Evolutionary conservation across 1,284 basidiomycete species (phyloP).

Genomic region (Ceratobasidium sp.): DNA sequence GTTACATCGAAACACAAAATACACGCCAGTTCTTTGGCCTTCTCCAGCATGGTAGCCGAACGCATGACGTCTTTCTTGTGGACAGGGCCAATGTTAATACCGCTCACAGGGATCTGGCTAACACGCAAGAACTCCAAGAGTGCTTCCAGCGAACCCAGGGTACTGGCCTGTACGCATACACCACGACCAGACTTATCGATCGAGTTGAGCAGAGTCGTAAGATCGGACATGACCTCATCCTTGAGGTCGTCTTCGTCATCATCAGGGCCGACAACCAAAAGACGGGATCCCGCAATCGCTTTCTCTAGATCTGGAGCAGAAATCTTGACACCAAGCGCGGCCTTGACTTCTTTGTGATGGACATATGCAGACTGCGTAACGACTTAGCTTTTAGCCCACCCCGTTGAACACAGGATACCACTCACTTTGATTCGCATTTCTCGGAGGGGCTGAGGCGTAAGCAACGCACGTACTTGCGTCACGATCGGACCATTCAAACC

Average conservation of each 20-base stretch:
- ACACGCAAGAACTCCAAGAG: conserved; percentile 92
- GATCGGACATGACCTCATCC: conserved; percentile 62
- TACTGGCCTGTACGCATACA: conserved; percentile 97
- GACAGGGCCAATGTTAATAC: conserved; percentile 97
- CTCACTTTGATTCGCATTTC: conserved; percentile 93
- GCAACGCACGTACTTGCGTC: conserved; percentile 89
- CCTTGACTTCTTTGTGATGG: conserved; percentile 98
- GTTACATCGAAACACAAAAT: conserved; percentile 97
- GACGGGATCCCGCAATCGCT: conserved; percentile 96
- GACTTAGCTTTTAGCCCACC: conserved; percentile 19
- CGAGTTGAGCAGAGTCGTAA: conserved; percentile 86
- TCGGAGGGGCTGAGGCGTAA: conserved; percentile 95
- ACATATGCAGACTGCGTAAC: conserved; percentile 83
- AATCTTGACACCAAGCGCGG: conserved; percentile 96
- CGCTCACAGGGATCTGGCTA: conserved; percentile 96
- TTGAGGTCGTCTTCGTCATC: conserved; percentile 53
- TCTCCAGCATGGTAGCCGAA: conserved; percentile 92
- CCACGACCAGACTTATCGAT: conserved; percentile 95
- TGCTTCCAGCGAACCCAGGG: conserved; percentile 96
- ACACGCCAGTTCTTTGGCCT: conserved; percentile 92
- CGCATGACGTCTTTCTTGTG: conserved; percentile 97
- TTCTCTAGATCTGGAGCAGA: conserved; percentile 96
- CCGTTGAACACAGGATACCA: conserved; percentile 31
- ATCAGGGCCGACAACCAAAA: conserved; percentile 87
- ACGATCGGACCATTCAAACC: conserved; percentile 98